Evolutionary conservation across 805 yeast genomes (phyloP), one percentile per base, ranked within the genome.

Genomic region (Ogataea pini): DNA sequence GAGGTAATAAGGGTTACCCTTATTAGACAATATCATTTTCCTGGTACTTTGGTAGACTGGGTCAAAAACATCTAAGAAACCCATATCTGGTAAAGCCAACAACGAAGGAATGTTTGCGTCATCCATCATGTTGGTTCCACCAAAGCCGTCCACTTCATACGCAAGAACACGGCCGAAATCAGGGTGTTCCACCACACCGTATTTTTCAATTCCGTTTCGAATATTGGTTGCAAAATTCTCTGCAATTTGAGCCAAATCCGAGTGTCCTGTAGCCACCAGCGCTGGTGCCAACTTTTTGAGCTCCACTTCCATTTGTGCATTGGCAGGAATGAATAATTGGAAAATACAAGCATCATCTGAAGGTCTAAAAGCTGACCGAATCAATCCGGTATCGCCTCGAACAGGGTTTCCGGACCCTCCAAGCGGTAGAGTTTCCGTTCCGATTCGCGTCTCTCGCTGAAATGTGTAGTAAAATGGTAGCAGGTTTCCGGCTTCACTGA

Each of bases 81-180:
- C 95, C 60, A 87, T 66, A 54, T 87, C 91, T 0, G 96, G 96
- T 27, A 90, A 71, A 1, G 96, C 79, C 34, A 89, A 69, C 28
- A 88, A 65, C 1, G 96, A 87, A 1, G 97, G 97, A 14, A 89
- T 73, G 60, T 90, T 90, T 18, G 96, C 96, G 66, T 89, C 97
- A 65, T 89, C 96, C 96, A 89, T 89, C 53, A 83, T 73, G 19
- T 79, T 69, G 0, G 75, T 54, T 22, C 94, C 75, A 2, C 96
- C 96, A 61, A 77, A 89, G 0, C 96, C 96, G 64, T 90, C 97
- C 16, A 89, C 83, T 64, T 89, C 97, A 59, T 83, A 89, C 0
- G 97, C 96, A 57, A 80, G 87, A 4, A 89, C 96, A 51, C 76
- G 72, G 1, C 96, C 96, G 65, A 72, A 86, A 9, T 56, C 65